Conservation (phyloP, 192 early-diverging fungal genomes). For the Rhizoclosmatium globosum region DNA sequence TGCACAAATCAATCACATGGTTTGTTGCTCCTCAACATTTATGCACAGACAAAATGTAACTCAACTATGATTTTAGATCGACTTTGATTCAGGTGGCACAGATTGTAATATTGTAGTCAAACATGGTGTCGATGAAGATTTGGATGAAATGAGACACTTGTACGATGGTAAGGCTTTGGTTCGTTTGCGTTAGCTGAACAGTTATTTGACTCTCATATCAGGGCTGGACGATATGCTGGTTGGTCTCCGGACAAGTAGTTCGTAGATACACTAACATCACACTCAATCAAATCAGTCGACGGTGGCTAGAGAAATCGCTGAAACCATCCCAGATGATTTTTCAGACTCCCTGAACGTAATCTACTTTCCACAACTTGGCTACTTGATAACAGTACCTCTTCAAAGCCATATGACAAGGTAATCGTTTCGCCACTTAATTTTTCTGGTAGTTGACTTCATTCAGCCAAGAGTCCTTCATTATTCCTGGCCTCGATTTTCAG, state of each 20-base stretch:
- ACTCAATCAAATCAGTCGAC: conserved; percentile 40
- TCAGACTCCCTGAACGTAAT: conserved; percentile 70
- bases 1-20: conserved; percentile 64
- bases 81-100: conserved; percentile 72
- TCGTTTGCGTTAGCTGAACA: no score
- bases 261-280: no score
- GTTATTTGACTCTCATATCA: neutral
- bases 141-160: conserved; percentile 73
- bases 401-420: conserved; percentile 54
- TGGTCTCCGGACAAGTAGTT: no score
- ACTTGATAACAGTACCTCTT: conserved; percentile 73
- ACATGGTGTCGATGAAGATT: conserved; percentile 58
- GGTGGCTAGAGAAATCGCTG: conserved; percentile 67
- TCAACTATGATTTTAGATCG: conserved; percentile 55
- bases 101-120: conserved; percentile 71
- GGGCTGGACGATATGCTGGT: conserved; percentile 72
- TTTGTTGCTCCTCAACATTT: conserved; percentile 35
- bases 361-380: conserved; percentile 85
- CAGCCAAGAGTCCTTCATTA: conserved; percentile 28
- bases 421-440: conserved; percentile 31
- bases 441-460: neutral
- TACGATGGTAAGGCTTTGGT: conserved; percentile 52
- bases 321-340: conserved; percentile 60
- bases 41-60: neutral
- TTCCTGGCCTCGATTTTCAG: conserved; percentile 49